These are phyloP conservation scores for Mikania micrantha DNA, from an alignment of 129 eudicot genomes.

Conservation along the genomic window DNA sequence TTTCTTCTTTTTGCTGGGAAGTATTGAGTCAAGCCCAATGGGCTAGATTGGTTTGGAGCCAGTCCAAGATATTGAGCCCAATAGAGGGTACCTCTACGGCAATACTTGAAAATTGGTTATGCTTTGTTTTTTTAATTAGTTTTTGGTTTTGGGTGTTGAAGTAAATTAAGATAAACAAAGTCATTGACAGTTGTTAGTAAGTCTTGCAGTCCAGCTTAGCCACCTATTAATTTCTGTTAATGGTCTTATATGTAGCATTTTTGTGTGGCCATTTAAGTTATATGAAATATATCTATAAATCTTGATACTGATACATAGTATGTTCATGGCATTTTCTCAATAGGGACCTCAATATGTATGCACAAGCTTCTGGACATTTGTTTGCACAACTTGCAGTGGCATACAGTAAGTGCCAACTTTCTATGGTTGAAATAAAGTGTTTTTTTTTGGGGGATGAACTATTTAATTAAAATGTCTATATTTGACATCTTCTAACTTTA, in stretches of 20 bases:
- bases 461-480: neutral
- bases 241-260: neutral
- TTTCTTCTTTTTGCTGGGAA: neutral
- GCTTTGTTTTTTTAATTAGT: neutral
- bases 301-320: neutral
- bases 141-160: neutral
- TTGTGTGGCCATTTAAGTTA: constrained; percentile 7
- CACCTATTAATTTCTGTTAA: neutral
- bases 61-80: neutral
- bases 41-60: neutral
- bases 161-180: neutral
- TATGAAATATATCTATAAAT: neutral
- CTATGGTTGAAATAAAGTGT: neutral
- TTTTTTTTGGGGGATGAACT: neutral
- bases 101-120: neutral
- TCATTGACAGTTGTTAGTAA: neutral
- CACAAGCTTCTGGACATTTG: constrained; percentile 37
- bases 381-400: constrained; percentile 44
- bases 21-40: neutral
- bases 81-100: neutral
- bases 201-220: neutral
- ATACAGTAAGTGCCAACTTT: constrained; percentile 28
- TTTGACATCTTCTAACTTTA: neutral
- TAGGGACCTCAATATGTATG: constrained; percentile 44
- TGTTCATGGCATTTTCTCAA: constrained; percentile 16